Evolutionary conservation across 495 filamentous ascomycete species (phyloP), one percentile per base, ranked within the genome.

Genomic region (Cercophora newfieldiana): DNA sequence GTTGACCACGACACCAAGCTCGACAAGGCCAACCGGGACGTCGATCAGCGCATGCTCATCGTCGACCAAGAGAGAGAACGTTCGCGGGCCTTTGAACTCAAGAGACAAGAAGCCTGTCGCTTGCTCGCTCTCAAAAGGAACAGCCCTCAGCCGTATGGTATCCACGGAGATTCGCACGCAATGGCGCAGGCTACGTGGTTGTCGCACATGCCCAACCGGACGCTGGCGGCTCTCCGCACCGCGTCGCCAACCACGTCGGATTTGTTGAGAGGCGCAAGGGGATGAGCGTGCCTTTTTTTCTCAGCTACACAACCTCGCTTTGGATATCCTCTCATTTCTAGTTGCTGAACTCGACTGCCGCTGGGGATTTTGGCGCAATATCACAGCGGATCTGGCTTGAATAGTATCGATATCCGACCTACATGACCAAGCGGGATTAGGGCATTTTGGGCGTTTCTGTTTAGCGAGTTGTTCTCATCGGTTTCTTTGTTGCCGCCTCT

Each of bases 21-120:
- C 58, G 76, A 74, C 44, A 77, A 79, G 44, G 80, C 78, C 22
- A 69, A 78, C 28, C 66, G 72, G 24, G 79, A 80, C 19, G 65
- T 69, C 7, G 73, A 79, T 12, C 55, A 69, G 56, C 76, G 79
- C 54, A 68, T 69, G 71, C 61, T 19, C 28, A 68, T 61, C n/a
- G 74, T 79, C 67, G 71, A 74, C 1, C 55, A 68, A 12, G 81
- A 83, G 73, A 61, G 75, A n/a, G 74, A 78, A 31, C 78, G 72
- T 21, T 79, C 76, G 56, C 74, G 73, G 28, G 61, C 59, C 5
- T 83, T 83, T 65, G 81, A 82, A 64, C 24, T 65, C 47, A 74
- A 60, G n/a, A 71, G 81, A 25, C 68, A 69, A 21, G 77, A 80
- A 57, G 80, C 77, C 0, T 66, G 72, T 25, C 73, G 69, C 24